Base-by-base conservation (phyloP, 495 filamentous ascomycete species). In the Aspergillus ellipticus region DNA sequence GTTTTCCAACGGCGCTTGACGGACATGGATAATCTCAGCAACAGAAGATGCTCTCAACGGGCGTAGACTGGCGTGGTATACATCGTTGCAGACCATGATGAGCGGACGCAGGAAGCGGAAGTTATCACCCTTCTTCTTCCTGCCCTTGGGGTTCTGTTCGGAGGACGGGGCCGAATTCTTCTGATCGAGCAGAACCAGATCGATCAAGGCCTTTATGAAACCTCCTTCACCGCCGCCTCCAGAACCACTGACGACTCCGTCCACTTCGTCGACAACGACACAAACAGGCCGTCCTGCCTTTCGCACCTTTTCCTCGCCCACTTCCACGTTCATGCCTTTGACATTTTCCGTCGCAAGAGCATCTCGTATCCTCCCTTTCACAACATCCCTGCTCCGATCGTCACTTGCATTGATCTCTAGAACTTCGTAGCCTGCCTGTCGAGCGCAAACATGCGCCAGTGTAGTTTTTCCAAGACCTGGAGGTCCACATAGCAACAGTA, bases 341-440 rank as follows among this genome's bases (percentile, higher is more conserved):
- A 97, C 91, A 53, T 89, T 94, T 69, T 96, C 93, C 1, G 92
- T 97, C 0, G 88, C 89, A 21, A 97, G 77, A 61, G 88, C 89
- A 56, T 95, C 92, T 53, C 86, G 80, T 47, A 98, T 96, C 31
- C 91, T 80, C 7, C 89, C 91, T 66, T 89, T 92, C 29, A 98
- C 95, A 15, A 97, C 89, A 70, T 96, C 96, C 68, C 92, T 96
- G 77, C 92, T 96, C 61, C 94, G 82, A 13, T 90, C 88, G 68
- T 98, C 94, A 65, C 92, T 96, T 7, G 94, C 94, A 63, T 98
- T 98, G 73, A 85, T 95, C 71, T 98, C 94, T 56, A 96, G 80
- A 4, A 96, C 88, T 62, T 97, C 93, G 65, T 97, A 98, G 16
- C 94, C 94, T 13, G 94, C 93, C 65, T 98, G 94, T 60, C 79